phyloP scores from a whole-genome alignment of 345 rosid species.

The Toxicodendron radicans region DNA sequence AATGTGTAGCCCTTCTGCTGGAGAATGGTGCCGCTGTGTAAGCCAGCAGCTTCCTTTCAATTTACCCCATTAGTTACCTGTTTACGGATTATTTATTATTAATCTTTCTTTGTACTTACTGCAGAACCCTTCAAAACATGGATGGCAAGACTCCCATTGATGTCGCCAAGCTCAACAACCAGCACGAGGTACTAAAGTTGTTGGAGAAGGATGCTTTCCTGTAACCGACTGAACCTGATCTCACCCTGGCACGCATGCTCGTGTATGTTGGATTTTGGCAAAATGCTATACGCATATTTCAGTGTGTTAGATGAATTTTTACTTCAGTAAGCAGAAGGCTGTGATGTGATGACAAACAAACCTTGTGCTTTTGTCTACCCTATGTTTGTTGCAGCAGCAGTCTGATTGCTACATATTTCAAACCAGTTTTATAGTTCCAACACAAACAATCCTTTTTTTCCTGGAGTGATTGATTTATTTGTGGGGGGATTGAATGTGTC shows the following conservation, averaged over 20 bases:
- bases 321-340: neutral
- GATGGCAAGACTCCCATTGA: conserved; percentile 97
- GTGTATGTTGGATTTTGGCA: conserved; percentile 13
- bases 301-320: conserved; percentile 14
- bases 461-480: neutral
- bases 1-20: conserved; percentile 85
- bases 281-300: conserved; percentile 14
- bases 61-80: neutral
- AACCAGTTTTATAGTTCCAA: neutral
- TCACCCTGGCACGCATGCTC: neutral
- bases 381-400: neutral
- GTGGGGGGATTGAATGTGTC: conserved; percentile 6
- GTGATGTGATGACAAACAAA: neutral
- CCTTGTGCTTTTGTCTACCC: conserved; percentile 1
- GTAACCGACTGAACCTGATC: conserved; percentile 26
- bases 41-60: conserved; percentile 30
- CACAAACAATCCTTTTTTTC: conserved; percentile 2
- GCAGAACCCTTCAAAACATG: conserved; percentile 91
- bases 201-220: conserved; percentile 97
- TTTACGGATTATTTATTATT: neutral
- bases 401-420: neutral
- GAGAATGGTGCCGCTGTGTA: conserved; percentile 98
- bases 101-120: neutral
- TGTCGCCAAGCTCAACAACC: conserved; percentile 93
- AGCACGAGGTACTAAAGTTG: conserved; percentile 84